Evolutionary conservation across 2,329 filamentous ascomycete species (phyloP).

Genomic region (Hansfordia pulvinata): DNA sequence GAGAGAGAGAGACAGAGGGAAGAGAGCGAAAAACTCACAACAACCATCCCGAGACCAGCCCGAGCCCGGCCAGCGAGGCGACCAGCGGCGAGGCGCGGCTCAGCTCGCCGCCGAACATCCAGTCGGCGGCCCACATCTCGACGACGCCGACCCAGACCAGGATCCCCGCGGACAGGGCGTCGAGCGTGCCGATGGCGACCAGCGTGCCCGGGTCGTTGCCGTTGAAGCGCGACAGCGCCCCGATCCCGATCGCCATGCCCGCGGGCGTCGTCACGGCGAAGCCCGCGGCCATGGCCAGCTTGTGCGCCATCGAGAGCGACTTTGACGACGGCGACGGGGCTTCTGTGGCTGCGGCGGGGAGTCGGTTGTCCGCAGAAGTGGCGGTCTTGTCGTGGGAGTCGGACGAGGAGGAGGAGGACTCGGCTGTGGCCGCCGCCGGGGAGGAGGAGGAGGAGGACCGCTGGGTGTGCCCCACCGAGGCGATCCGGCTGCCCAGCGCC

Average conservation of each 20-base stretch:
- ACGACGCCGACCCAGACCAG: constrained; percentile 69
- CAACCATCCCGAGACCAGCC: constrained; percentile 46
- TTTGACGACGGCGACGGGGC: constrained; percentile 1
- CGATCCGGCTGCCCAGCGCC: constrained; percentile 38
- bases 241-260: constrained; percentile 71
- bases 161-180: constrained; percentile 63
- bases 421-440: constrained; percentile 1
- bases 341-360: constrained; percentile 4
- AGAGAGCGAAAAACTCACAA: too few relatives aligned
- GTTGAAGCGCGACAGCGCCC: constrained; percentile 57
- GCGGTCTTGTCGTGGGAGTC: constrained; percentile 5
- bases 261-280: constrained; percentile 64
- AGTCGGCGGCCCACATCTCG: constrained; percentile 69
- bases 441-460: too few relatives aligned
- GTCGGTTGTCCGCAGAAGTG: constrained; percentile 1
- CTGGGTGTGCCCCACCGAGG: constrained; percentile 19
- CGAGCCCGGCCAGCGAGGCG: constrained; percentile 33
- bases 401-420: constrained; percentile 2
- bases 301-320: constrained; percentile 27
- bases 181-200: constrained; percentile 58
- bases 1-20: too few relatives aligned
- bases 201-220: constrained; percentile 57
- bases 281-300: constrained; percentile 45
- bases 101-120: constrained; percentile 50
- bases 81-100: constrained; percentile 31